Base-by-base conservation (phyloP, 75 land plant species). In the Cupressus sempervirens region DNA sequence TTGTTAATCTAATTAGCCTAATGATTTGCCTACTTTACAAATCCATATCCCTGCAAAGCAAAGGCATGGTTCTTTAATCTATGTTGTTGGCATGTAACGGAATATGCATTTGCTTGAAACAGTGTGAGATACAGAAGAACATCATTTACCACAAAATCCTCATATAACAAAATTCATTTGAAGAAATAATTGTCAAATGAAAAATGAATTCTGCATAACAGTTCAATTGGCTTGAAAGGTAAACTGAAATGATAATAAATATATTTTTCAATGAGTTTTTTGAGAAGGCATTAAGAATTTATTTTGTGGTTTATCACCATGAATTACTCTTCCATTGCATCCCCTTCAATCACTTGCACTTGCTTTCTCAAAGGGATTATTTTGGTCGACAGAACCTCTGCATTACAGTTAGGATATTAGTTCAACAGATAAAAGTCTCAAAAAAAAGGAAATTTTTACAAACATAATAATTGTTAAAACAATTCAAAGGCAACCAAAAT, bases 261-360 rank as follows among this genome's bases (percentile, higher is more conserved):
- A 30, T 32, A 9, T 62, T 29, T 70, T 70, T 12, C 35, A 7
- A 12, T 30, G 0, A 32, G 32, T 10, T 10, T 70, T 29, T 70
- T 29, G 3, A 70, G 74, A 32, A 30, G 32, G 74, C 74, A 30
- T 26, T 4, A n/a, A 23, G 29, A 10, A 30, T 1, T 3, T 30
- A 1, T 10, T 70, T 1, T 29, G 36, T 30, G 11, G 74, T 70
- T 30, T 70, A 10, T 70, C 74, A 9, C 32, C 74, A 2, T 70
- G 32, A 70, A 70, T 12, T 32, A 90, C 86, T 95, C 97, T 84
- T 94, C 99, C 99, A 97, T 97, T 38, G 90, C 95, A 91, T 93
- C 97, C 8, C 94, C 94, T 81, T 91, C 94, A 36, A 83, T 88
- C 16, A 92, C 87, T 74, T 87, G 88, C 38, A 91, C 94, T 72